Evolutionary conservation across 75 land plant genomes (phyloP), one percentile per base, ranked within the genome.

Genomic region (Azolla pinnata): DNA sequence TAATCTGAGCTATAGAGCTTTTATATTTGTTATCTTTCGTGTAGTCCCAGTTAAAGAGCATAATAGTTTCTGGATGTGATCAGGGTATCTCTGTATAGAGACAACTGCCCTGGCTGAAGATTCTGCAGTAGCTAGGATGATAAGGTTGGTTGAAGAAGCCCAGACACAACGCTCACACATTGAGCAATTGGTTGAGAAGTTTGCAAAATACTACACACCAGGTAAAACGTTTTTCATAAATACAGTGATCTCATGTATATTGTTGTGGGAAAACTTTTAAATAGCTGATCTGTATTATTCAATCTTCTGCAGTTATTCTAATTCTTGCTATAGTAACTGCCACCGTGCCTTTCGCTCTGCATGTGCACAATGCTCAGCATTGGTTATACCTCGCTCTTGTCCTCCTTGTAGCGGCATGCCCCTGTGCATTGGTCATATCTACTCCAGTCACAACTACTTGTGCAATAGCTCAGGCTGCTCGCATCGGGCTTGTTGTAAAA

Each of bases 101-200:
- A 92, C 90, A 2, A 83, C 82, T 2, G 83, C 83, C 4, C 10
- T 76, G 55, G 75, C 90, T 30, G 86, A 89, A 54, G 83, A 92
- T 49, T 88, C 96, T 54, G 84, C 80, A 7, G 89, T 88, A 19
- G 75, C 95, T 14, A 78, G 72, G 50, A 92, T 92, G 97, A 81
- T 83, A 5, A 81, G 72, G 59, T 69, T 91, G 28, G 93, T 91
- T n/a, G 92, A 91, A 62, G 97, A 91, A 56, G 97, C 97, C 29
- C 97, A 91, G 46, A 71, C 62, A 54, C 76, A 60, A 54, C 81
- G 73, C 42, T 84, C 97, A 12, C 76, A 55, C 50, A 79, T 79
- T 1, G 83, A 91, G 50, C 69, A 82, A 40, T 54, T 87, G 19
- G 79, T 87, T 26, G 93, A 91, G 63, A 66, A 71, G 31, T 74